Evolutionary conservation across 2,329 filamentous ascomycete genomes (phyloP).

Genomic region (Aspergillus carbonarius): DNA sequence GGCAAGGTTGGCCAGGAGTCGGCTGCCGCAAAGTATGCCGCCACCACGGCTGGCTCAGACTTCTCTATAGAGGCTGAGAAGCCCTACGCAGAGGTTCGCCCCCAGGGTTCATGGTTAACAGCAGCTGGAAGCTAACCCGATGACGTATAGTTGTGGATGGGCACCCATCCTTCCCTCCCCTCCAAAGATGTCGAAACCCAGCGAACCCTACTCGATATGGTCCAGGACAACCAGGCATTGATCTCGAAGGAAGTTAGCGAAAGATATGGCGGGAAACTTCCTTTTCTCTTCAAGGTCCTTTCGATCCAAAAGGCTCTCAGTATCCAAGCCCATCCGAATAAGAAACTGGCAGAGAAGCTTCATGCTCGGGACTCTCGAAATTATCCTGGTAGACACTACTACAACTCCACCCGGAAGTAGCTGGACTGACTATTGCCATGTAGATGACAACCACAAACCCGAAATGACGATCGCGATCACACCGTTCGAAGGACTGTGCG

Average conservation of each 20-base stretch:
- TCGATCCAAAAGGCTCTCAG: constrained; percentile 94
- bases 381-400: constrained; percentile 64
- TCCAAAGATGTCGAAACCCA: constrained; percentile 85
- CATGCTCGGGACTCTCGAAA: constrained; percentile 86
- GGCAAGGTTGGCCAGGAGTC: constrained; percentile 86
- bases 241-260: constrained; percentile 71
- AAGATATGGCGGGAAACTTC: constrained; percentile 77
- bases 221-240: constrained; percentile 81
- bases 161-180: constrained; percentile 92
- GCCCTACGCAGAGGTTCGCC: constrained; percentile 82
- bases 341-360: constrained; percentile 85
- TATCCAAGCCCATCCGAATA: constrained; percentile 96
- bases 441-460: constrained; percentile 97
- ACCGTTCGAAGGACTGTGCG: constrained; percentile 91
- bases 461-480: constrained; percentile 99
- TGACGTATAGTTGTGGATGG: constrained; percentile 84
- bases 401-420: neutral
- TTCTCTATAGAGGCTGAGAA: constrained; percentile 80
- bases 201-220: constrained; percentile 80
- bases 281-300: constrained; percentile 97
- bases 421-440: constrained; percentile 7
- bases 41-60: constrained; percentile 72
- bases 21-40: constrained; percentile 83
- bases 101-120: neutral
- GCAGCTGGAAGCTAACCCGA: constrained; percentile 10